A percentile compares a stretch with the other conserved stretches of the same genome.
Conservation (phyloP, 345 rosid species). For the Erucastrum elatum region DNA sequence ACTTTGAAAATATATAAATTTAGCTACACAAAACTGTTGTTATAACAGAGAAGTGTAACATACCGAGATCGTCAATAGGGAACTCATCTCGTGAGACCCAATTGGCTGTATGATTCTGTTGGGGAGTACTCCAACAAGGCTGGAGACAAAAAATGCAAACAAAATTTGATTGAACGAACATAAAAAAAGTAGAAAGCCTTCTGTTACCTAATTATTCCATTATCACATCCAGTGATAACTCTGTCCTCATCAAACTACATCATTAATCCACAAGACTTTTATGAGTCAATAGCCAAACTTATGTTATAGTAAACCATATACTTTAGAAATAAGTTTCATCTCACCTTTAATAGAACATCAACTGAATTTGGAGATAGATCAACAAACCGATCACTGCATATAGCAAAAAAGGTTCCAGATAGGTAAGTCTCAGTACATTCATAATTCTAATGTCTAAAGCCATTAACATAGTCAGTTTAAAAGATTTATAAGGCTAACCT, state of each 20-base stretch:
- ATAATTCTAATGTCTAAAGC: not conserved
- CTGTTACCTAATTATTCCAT: no score
- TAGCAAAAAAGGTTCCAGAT: slow-evolving; percentile 10
- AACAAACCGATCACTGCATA: slow-evolving; percentile 94
- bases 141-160: slow-evolving; percentile 32
- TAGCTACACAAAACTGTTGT: slow-evolving; percentile 5
- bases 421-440: slow-evolving; percentile 9
- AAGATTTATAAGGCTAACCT: slow-evolving; percentile 62
- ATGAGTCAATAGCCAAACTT: not conserved
- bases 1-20: not conserved
- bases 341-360: slow-evolving; percentile 78
- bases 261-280: slow-evolving; percentile 21
- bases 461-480: not conserved
- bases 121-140: slow-evolving; percentile 86
- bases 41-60: not conserved
- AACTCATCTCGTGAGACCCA: slow-evolving; percentile 88
- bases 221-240: slow-evolving; percentile 72
- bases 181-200: slow-evolving; percentile 18
- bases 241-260: slow-evolving; percentile 89
- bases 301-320: slow-evolving; percentile 6
- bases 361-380: no score
- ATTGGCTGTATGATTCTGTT: slow-evolving; percentile 87
- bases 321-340: slow-evolving; percentile 14
- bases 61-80: slow-evolving; percentile 93
- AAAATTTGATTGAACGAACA: not conserved